Percentiles rank a stretch among this genome's conserved stretches.
phyloP scores from a whole-genome alignment of 2,329 filamentous ascomycete species.

The Cladophialophora psammophila region DNA sequence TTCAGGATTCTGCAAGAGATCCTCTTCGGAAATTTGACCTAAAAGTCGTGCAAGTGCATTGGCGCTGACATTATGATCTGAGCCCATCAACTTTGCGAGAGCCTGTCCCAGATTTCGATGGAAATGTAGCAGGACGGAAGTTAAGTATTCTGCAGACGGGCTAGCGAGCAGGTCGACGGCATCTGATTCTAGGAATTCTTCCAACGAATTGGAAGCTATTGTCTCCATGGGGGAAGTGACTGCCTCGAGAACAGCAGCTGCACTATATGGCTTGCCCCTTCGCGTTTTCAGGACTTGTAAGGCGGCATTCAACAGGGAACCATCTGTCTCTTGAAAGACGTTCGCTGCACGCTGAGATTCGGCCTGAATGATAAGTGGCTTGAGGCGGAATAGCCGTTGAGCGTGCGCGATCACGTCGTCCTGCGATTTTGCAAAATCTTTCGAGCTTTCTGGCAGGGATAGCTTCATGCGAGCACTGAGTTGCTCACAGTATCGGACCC shows the following conservation, averaged over 20 bases:
- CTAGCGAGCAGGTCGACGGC: slow-evolving; percentile 69
- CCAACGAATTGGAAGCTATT: slow-evolving; percentile 1
- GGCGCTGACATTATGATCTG: slow-evolving; percentile 41
- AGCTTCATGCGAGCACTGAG: slow-evolving; percentile 73
- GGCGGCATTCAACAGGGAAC: slow-evolving; percentile 54
- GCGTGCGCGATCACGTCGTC: slow-evolving; percentile 70
- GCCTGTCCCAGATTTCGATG: slow-evolving; percentile 45
- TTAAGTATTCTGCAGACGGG: slow-evolving; percentile 70
- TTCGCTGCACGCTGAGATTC: slow-evolving; percentile 30
- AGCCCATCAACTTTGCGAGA: slow-evolving; percentile 47
- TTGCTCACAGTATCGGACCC: slow-evolving; percentile 66
- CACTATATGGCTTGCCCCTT: slow-evolving; percentile 72
- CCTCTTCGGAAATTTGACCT: slow-evolving; percentile 19
- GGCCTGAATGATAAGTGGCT: slow-evolving; percentile 36
- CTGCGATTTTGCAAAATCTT: slow-evolving; percentile 77
- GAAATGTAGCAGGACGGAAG: slow-evolving; percentile 67
- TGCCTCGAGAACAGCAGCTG: slow-evolving; percentile 64
- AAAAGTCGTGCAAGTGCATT: slow-evolving; percentile 28
- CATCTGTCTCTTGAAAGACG: slow-evolving; percentile 24
- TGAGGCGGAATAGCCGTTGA: slow-evolving; percentile 70
- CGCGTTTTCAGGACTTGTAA: slow-evolving; percentile 59
- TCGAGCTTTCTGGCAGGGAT: slow-evolving; percentile 82
- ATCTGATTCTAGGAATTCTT: slow-evolving; percentile 62
- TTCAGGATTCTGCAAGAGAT: slow-evolving; percentile 15
- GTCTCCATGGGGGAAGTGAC: slow-evolving; percentile 53